Evolutionary conservation across 2,329 filamentous ascomycete genomes (phyloP).

Genomic region (Rutstroemia sp.): DNA sequence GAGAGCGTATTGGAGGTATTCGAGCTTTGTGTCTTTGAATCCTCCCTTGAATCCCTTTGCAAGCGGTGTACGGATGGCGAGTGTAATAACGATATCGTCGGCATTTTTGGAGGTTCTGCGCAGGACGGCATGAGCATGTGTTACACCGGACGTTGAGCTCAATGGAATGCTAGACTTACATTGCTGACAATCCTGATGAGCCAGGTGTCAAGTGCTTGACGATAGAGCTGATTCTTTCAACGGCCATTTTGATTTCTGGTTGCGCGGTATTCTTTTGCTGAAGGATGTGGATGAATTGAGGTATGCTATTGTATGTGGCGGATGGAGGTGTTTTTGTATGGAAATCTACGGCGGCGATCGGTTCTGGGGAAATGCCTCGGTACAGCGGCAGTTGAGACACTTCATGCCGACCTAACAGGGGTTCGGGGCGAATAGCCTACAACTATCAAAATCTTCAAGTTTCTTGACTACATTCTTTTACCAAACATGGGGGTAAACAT

Average conservation of each 20-base stretch:
- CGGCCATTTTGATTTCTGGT: conserved; percentile 53
- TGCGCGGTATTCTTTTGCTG: not conserved
- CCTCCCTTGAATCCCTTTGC: conserved; percentile 86
- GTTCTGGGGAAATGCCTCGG: not conserved
- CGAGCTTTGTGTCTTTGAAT: conserved; percentile 88
- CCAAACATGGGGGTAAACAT: no score
- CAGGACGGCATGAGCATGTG: conserved; percentile 20
- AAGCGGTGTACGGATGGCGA: conserved; percentile 82
- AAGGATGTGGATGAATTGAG: not conserved
- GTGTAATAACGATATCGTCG: conserved; percentile 94
- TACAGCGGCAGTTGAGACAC: not conserved
- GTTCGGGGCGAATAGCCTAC: not conserved
- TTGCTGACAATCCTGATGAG: conserved; percentile 61
- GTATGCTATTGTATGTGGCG: not conserved
- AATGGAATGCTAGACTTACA: conserved; percentile 51
- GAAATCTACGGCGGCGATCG: not conserved
- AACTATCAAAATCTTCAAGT: not conserved
- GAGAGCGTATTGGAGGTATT: conserved; percentile 77
- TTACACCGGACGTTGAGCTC: not conserved
- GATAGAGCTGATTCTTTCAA: conserved; percentile 80
- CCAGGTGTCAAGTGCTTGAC: conserved; percentile 77
- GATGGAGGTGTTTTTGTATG: not conserved
- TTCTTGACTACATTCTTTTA: no score
- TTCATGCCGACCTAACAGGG: no score
- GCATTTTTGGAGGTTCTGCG: conserved; percentile 81